phyloP scores from a whole-genome alignment of 2,329 filamentous ascomycete species.

The Tympanopsis confertula region DNA sequence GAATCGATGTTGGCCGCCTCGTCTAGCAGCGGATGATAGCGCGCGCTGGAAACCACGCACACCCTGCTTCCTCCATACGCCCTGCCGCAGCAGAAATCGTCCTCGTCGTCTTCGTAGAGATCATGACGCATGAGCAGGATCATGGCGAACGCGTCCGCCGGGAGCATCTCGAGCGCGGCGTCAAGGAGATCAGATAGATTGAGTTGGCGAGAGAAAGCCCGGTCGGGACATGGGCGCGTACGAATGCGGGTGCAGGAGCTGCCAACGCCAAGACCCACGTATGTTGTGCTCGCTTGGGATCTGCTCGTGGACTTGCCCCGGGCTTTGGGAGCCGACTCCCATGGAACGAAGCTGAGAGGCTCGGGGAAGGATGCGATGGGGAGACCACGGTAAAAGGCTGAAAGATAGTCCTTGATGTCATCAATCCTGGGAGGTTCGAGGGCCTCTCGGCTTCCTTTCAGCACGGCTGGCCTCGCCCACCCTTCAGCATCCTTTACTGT shows the following conservation, averaged over 20 bases:
- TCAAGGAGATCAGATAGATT: conserved; percentile 52
- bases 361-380: conserved; percentile 28
- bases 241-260: conserved; percentile 34
- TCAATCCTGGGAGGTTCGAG: conserved; percentile 11
- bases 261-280: conserved; percentile 20
- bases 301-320: conserved; percentile 6
- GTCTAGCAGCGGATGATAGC: conserved; percentile 44
- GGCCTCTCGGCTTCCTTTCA: conserved; percentile 6
- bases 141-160: conserved; percentile 44
- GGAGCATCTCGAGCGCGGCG: conserved; percentile 37
- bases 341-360: conserved; percentile 31
- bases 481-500: conserved; percentile 22
- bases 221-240: conserved; percentile 32
- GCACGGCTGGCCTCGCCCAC: conserved; percentile 24
- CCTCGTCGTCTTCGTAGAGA: conserved; percentile 52
- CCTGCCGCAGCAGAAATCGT: conserved; percentile 55
- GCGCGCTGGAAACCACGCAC: conserved; percentile 46
- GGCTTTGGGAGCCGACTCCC: conserved; percentile 20
- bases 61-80: conserved; percentile 55
- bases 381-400: conserved; percentile 40
- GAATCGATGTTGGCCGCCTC: conserved; percentile 22
- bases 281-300: conserved; percentile 26
- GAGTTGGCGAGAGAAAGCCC: conserved; percentile 34
- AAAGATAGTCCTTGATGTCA: conserved; percentile 23
- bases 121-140: conserved; percentile 48